Percentiles rank a stretch among this genome's conserved stretches.
Evolutionary conservation across 352 stramenopile genomes (phyloP).

Genomic region (Pythium myriotylum): DNA sequence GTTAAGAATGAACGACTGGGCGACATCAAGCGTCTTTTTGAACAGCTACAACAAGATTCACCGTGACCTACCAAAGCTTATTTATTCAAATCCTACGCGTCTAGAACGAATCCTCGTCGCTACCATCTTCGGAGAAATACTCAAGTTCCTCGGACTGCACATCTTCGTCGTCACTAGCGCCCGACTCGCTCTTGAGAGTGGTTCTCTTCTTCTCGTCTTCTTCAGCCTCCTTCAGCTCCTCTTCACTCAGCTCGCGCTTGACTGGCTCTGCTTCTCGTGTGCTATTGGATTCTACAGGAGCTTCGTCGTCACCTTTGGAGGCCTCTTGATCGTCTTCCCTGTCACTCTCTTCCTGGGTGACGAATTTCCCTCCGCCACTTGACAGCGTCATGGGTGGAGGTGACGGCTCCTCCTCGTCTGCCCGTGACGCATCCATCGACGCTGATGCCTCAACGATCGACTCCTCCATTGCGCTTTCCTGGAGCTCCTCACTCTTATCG

Average conservation of each 20-base stretch:
- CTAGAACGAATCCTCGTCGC: slow-evolving; percentile 83
- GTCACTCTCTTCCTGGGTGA: slow-evolving; percentile 19
- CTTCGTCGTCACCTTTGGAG: too few species aligned
- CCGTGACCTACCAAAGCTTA: slow-evolving; percentile 21
- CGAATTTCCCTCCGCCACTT: slow-evolving; percentile 9
- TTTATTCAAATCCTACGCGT: slow-evolving; percentile 1
- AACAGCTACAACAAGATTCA: slow-evolving; percentile 63
- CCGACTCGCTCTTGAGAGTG: slow-evolving; percentile 45
- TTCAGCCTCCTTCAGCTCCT: slow-evolving; percentile 20
- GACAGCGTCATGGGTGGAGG: not conserved
- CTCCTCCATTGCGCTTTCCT: slow-evolving; percentile 45
- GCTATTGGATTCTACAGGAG: not conserved
- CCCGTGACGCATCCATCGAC: slow-evolving; percentile 31
- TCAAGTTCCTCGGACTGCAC: slow-evolving; percentile 78
- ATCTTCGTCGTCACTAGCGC: slow-evolving; percentile 65
- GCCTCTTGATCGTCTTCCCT: slow-evolving; percentile 1
- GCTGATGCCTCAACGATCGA: slow-evolving; percentile 42
- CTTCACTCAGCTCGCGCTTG: not conserved
- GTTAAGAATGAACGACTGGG: slow-evolving; percentile 69
- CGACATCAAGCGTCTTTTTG: slow-evolving; percentile 79
- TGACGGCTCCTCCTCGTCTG: not conserved
- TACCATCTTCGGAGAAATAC: slow-evolving; percentile 83
- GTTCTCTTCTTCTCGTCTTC: slow-evolving; percentile 50
- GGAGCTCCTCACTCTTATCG: slow-evolving; percentile 22
- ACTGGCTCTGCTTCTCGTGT: not conserved